Percentiles rank a stretch among this genome's conserved stretches.
Evolutionary conservation across 176 grass and related monocot genomes (phyloP).

Genomic region (Rhynchospora breviuscula): DNA sequence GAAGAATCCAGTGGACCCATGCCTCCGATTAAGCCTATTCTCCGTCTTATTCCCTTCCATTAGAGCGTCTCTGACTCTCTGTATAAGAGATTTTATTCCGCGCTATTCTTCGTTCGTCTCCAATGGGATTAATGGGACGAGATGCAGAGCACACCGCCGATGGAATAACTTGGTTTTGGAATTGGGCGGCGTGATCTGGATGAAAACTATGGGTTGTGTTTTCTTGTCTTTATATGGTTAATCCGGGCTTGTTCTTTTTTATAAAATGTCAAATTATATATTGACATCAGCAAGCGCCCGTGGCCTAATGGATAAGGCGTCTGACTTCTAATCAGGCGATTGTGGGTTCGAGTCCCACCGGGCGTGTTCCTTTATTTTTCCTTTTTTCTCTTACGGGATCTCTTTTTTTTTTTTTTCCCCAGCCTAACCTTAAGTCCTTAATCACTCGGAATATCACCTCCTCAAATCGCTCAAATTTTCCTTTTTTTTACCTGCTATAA

Average conservation of each 20-base stretch:
- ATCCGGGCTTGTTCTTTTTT: too few species aligned
- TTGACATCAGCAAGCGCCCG: slow-evolving; percentile 35
- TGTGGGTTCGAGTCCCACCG: slow-evolving; percentile 72
- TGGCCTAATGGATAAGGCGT: slow-evolving; percentile 80
- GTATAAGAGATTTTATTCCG: not conserved
- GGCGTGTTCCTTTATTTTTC: slow-evolving; percentile 33
- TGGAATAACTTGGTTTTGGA: too few species aligned
- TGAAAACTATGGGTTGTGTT: not conserved
- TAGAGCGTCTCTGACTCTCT: not conserved
- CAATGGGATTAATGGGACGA: not conserved
- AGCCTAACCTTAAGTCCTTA: too few species aligned
- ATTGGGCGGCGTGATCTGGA: not conserved
- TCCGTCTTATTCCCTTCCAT: slow-evolving; percentile 23
- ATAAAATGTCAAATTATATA: too few species aligned
- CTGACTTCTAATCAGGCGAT: slow-evolving; percentile 85
- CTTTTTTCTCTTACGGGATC: not conserved
- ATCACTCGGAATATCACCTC: too few species aligned
- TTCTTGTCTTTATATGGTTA: not conserved
- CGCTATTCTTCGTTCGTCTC: not conserved
- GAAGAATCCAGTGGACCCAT: slow-evolving; percentile 74
- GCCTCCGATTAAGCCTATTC: slow-evolving; percentile 21
- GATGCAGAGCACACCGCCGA: not conserved
- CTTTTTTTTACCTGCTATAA: too few species aligned
- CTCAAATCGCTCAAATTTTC: too few species aligned
- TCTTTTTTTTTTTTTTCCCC: too few species aligned